Base-by-base conservation (phyloP, 139 green algal species). In the Picochlorum sp. region DNA sequence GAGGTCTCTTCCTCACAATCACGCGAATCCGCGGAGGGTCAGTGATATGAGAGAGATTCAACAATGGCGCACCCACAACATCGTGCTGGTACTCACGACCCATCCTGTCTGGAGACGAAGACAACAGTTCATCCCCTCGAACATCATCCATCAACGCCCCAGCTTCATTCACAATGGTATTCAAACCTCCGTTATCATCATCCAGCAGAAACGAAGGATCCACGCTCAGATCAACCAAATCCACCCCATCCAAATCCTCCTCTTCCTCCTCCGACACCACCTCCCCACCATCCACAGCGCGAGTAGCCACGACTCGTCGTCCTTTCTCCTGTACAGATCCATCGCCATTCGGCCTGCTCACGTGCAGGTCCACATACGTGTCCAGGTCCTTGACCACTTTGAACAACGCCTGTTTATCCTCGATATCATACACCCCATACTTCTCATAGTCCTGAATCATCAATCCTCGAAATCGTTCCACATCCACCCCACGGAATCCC, bases 1-100 rank as follows among this genome's bases (percentile, higher is more conserved):
- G 79, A 4, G 94, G 94, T 8, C 94, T 79, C 68, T 97, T 98
- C 23, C 94, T 76, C 10, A 99, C 94, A 4, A 96, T 82, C 0
- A 97, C 91, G 2, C 85, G 68, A 55, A 96, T 96, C 28, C 75
- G 73, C n/a, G 75, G 77, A 34, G 75, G 73, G 34, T 83, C 73
- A 0, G 63, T 55, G 45, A 77, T 50, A 20, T 54, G 18, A 20
- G 16, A 21, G 6, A 54, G 47, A 54, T 54, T 21, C n/a, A 54
- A 41, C 0, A 41, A 11, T 11, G 34, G 28, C 20, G 16, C 18
- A 6, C 62, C 21, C n/a, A 41, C 15, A 67, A 47, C 16, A 20
- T 28, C n/a, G 23, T 13, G 11, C 47, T 21, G 6, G 47, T 24
- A 54, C n/a, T 21, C n/a, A 7, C 47, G 18, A 14, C 38, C 58